Base-by-base conservation (phyloP, 1,284 basidiomycete species). In the Ustilago bromivora region DNA sequence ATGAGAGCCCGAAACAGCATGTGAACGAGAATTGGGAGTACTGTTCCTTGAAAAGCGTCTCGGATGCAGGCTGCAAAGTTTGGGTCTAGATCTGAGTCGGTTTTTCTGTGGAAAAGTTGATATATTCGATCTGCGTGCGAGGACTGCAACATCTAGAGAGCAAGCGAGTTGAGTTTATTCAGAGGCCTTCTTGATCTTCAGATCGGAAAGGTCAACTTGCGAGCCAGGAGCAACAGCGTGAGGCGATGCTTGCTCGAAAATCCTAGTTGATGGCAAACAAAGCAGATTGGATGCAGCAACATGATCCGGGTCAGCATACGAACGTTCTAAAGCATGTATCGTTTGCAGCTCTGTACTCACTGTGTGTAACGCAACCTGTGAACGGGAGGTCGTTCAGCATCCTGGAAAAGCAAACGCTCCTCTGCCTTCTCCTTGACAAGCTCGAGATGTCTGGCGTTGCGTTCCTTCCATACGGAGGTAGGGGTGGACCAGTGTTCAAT, bases 161-260 rank as follows among this genome's bases (percentile, higher is more conserved):
- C 40, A 46, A 15, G 40, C 28, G 35, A 9, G 36, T 34, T 31
- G 28, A 34, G 17, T 49, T 62, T 60, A 77, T 62, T 82, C 72
- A 55, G 66, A 67, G 46, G 65, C 67, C 41, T 61, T 71, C 75
- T 82, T 84, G 66, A 84, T 76, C 61, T 82, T 77, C 60, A 84
- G 71, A 59, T 82, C 80, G 7, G 80, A 81, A 11, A 83, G 72
- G 61, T 84, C 81, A 43, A 73, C 76, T 71, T 81, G 73, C 47
- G 66, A 67, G 35, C 82, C 82, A 11, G 75, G 61, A 35, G 63
- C 66, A 36, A 82, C 49, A 31, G 67, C 67, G 71, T 82, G 80
- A 23, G 83, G 83, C 57, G 83, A 84, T 55, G 80, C 82, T 56
- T 76, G 76, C 61, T 83, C 79, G 57, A 84, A 84, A 49, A 62